These are phyloP conservation scores for Allium cepa DNA, from an alignment of 106 monocot genomes.

Conservation along the genomic window DNA sequence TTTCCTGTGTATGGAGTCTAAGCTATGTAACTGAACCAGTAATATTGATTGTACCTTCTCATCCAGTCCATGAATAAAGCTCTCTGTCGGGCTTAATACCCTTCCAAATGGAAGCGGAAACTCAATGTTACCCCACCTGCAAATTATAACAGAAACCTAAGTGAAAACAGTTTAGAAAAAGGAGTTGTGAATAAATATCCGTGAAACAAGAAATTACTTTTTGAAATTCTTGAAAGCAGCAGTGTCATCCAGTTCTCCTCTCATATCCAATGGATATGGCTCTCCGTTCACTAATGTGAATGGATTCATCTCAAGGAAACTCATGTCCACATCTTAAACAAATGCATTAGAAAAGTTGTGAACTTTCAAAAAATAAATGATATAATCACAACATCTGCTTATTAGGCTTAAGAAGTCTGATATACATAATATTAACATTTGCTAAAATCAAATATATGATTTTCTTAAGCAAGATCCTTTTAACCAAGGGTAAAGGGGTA, in stretches of 20 bases:
- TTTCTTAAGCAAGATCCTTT: background rate
- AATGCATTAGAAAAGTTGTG: background rate
- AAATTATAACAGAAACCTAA: background rate
- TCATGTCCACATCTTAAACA: slow-evolving; percentile 77
- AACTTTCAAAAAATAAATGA: background rate
- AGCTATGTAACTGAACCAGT: background rate
- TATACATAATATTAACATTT: background rate
- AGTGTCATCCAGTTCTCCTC: slow-evolving; percentile 91
- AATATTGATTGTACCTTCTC: slow-evolving; percentile 53
- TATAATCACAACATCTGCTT: background rate
- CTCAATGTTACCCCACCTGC: slow-evolving; percentile 80
- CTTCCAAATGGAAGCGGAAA: slow-evolving; percentile 96
- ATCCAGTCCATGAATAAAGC: slow-evolving; percentile 74
- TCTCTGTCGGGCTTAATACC: slow-evolving; percentile 73
- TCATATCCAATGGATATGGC: slow-evolving; percentile 87
- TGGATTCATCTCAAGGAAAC: slow-evolving; percentile 94
- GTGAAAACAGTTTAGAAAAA: background rate
- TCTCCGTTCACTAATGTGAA: slow-evolving; percentile 83
- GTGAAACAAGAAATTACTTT: slow-evolving; percentile 48
- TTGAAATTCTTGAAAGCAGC: slow-evolving; percentile 96
- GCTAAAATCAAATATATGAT: too few relatives aligned
- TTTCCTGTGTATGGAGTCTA: too few relatives aligned
- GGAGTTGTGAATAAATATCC: background rate
- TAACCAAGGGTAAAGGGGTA: background rate
- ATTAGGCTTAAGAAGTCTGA: background rate